Base-by-base conservation (phyloP, 768 basidiomycete species). In the Naganishia onofrii region DNA sequence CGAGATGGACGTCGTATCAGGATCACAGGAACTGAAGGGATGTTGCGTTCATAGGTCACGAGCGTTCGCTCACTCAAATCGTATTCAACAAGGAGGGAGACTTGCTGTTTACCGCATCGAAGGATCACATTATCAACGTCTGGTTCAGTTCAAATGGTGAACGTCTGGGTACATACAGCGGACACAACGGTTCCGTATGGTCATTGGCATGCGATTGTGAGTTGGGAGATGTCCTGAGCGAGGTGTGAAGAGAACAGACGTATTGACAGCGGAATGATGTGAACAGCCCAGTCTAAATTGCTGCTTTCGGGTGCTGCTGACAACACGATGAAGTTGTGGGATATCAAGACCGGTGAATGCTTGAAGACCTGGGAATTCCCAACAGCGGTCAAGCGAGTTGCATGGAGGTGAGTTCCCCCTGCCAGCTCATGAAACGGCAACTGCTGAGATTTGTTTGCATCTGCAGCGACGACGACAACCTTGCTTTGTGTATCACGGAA, bases 141-240 rank as follows among this genome's bases (percentile, higher is more conserved):
- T 98, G 95, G 95, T 96, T 86, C 81, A 89, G 93, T 15, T 92
- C 95, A 76, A 99, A 99, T 76, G 96, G 96, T 63, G 96, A 98
- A 84, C 86, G 96, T 70, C 82, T 99, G 76, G 96, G 96, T 42
- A 99, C 96, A 70, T 98, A 96, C 78, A 88, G 91, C 55, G 96
- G 93, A 48, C 88, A 96, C 82, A 99, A 98, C 77, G 96, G 96
- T 68, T 85, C 91, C 0, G 90, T 99, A 31, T 98, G 96, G 96
- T 94, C 93, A 64, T 87, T 94, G 74, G 93, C 95, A 81, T 88
- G 92, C 65, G 96, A 99, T 84, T 88, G 93, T 96, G 82, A 82
- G 91, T 84, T 70, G 12, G 12, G 52, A 29, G 26, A 46, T 7
- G 52, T 21, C 3, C 21, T 28, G 29, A 23, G 23, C 36, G 56